Conservation (phyloP, 371 early-diverging fungal genomes). For the Modicella reniformis region DNA sequence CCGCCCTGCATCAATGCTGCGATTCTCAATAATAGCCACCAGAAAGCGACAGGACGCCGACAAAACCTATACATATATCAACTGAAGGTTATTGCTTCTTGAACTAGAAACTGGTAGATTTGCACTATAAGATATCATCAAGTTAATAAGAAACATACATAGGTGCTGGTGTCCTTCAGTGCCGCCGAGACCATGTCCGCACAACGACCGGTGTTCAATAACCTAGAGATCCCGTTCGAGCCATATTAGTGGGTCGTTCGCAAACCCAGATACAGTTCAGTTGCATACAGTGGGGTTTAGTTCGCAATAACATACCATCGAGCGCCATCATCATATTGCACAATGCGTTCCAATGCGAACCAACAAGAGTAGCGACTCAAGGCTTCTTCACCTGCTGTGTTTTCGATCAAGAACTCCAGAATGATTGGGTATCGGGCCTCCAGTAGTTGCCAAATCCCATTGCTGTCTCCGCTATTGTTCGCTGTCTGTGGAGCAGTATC, state of each 20-base stretch:
- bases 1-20: conserved; percentile 35
- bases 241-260: background rate
- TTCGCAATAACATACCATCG: conserved; percentile 50
- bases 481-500: conserved; percentile 17
- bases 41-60: conserved; percentile 45
- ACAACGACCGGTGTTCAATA: conserved; percentile 26
- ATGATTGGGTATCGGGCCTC: conserved; percentile 28
- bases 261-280: background rate
- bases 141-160: conserved; percentile 24
- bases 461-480: background rate
- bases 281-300: background rate
- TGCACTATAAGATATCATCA: background rate
- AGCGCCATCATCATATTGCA: conserved; percentile 50
- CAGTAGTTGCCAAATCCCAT: conserved; percentile 29
- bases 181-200: conserved; percentile 35
- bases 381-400: conserved; percentile 47
- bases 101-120: background rate
- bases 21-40: conserved; percentile 51
- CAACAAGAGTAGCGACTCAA: conserved; percentile 51
- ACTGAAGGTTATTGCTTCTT: background rate
- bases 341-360: conserved; percentile 44
- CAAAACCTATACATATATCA: conserved; percentile 27
- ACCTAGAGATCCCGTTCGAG: conserved; percentile 12
- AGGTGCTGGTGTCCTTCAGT: conserved; percentile 48
- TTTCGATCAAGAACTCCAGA: conserved; percentile 45